phyloP scores from a whole-genome alignment of 208 protist genomes.

The Perkinsela sp. region DNA sequence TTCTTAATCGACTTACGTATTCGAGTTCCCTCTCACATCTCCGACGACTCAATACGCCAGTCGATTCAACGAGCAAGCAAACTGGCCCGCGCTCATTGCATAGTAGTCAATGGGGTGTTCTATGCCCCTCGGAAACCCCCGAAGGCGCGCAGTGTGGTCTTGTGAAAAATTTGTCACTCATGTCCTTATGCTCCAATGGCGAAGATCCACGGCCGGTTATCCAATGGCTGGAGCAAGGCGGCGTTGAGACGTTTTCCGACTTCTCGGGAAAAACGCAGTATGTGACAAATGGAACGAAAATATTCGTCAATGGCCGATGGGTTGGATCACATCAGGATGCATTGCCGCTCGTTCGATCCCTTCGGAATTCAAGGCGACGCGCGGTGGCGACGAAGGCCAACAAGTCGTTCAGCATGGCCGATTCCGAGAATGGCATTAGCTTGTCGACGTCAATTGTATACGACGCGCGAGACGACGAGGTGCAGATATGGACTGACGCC shows the following conservation, averaged over 20 bases:
- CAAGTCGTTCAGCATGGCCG: background rate
- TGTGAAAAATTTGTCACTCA: conserved; percentile 96
- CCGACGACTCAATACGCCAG: conserved; percentile 89
- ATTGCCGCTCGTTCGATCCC: background rate
- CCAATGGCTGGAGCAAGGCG: conserved; percentile 7
- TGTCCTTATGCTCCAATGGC: conserved; percentile 21
- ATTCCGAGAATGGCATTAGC: background rate
- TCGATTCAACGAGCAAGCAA: conserved; percentile 96
- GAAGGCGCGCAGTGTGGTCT: conserved; percentile 94
- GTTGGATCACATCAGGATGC: background rate
- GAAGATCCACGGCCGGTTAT: conserved; percentile 11
- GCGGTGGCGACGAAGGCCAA: background rate
- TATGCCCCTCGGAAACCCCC: conserved; percentile 97
- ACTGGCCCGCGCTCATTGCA: conserved; percentile 77
- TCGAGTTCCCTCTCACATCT: conserved; percentile 95
- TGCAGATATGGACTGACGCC: conserved; percentile 65
- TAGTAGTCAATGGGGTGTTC: conserved; percentile 96
- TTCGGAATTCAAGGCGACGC: background rate
- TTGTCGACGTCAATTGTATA: conserved; percentile 25
- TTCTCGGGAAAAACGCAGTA: conserved; percentile 1
- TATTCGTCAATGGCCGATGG: background rate
- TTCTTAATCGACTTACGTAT: conserved; percentile 92
- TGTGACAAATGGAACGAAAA: background rate
- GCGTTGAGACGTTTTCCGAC: conserved; percentile 27
- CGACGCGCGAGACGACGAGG: conserved; percentile 13